These are phyloP conservation scores for Penicillium goetzii DNA, from an alignment of 495 filamentous ascomycete species.

Conservation along the genomic window DNA sequence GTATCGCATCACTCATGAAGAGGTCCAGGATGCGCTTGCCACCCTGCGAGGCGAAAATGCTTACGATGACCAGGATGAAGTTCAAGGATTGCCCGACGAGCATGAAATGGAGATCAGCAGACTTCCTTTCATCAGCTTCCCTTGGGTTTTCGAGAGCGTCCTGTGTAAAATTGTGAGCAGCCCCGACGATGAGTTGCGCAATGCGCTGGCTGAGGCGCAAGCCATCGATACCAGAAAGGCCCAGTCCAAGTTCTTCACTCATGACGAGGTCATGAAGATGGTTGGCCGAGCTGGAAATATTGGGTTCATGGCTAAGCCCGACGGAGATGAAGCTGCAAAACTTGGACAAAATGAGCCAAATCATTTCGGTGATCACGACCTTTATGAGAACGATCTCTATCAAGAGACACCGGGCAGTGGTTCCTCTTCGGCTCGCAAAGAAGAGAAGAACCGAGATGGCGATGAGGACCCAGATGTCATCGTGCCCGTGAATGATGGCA, in stretches of 20 bases:
- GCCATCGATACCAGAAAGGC: not conserved
- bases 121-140: conserved; percentile 87
- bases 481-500: not conserved
- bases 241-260: conserved; percentile 17
- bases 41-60: conserved; percentile 17
- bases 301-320: not conserved
- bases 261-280: conserved; percentile 7
- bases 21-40: conserved; percentile 60
- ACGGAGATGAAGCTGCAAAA: not conserved
- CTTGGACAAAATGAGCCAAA: not conserved
- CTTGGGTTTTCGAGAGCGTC: conserved; percentile 80
- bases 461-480: not conserved
- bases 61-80: conserved; percentile 25
- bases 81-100: conserved; percentile 27
- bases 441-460: not conserved
- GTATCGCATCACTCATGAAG: conserved; percentile 79
- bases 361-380: not conserved
- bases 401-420: not conserved
- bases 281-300: not conserved
- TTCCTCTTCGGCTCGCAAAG: not conserved
- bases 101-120: not conserved
- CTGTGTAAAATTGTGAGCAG: conserved; percentile 72
- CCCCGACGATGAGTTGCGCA: not conserved
- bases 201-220: not conserved
- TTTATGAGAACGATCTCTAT: conserved; percentile 1